phyloP scores from a whole-genome alignment of 1,284 basidiomycete species.

The Kalmanozyma brasiliensis region DNA sequence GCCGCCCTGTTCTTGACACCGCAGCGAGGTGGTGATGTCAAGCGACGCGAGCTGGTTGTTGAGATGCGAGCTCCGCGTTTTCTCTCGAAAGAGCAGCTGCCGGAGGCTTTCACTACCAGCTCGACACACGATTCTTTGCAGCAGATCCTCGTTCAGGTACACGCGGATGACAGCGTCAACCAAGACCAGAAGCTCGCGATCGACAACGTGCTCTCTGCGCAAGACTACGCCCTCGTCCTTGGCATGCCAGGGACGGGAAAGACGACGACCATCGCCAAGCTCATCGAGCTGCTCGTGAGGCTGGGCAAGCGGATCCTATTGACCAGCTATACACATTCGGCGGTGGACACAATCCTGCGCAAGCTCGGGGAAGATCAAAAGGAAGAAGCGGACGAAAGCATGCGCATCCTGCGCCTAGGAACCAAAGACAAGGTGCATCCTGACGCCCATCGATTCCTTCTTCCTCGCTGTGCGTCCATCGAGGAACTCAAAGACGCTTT shows the following conservation, averaged over 20 bases:
- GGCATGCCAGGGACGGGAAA: constrained; percentile 99
- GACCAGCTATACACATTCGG: constrained; percentile 95
- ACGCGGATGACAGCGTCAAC: constrained; percentile 73
- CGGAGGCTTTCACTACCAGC: neutral
- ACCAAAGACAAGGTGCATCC: constrained; percentile 85
- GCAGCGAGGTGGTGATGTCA: constrained; percentile 71
- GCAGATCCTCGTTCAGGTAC: constrained; percentile 1
- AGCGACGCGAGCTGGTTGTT: constrained; percentile 79
- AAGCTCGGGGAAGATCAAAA: constrained; percentile 75
- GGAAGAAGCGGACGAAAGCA: constrained; percentile 3
- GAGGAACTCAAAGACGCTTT: constrained; percentile 75
- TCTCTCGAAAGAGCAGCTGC: constrained; percentile 30
- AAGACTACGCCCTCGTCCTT: constrained; percentile 89
- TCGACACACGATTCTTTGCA: neutral
- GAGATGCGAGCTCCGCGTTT: constrained; percentile 80
- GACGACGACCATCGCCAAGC: constrained; percentile 90
- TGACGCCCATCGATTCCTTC: constrained; percentile 74
- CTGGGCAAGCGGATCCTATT: constrained; percentile 87
- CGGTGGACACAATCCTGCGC: constrained; percentile 91
- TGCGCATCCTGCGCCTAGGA: constrained; percentile 80
- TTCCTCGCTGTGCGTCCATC: constrained; percentile 72
- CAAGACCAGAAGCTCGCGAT: constrained; percentile 80
- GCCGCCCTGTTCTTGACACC: constrained; percentile 81
- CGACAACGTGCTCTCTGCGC: constrained; percentile 78
- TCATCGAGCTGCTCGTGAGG: constrained; percentile 82